Conservation (phyloP, 73 alveolate genomes). For the Effrenium voratum region DNA sequence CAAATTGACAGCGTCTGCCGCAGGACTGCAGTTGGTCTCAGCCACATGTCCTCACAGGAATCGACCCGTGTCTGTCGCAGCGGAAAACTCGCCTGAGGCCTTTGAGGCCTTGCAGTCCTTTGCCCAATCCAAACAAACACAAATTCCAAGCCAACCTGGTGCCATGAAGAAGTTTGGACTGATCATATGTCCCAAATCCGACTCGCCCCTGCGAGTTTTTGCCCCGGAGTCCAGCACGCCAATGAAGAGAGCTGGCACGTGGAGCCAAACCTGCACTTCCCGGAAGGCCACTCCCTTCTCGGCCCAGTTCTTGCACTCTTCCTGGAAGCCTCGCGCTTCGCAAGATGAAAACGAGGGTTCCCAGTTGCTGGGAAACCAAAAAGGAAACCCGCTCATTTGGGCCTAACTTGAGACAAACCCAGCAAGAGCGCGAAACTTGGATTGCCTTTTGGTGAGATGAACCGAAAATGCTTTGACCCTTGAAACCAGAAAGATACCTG, state of each 20-base stretch:
- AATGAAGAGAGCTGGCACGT: slow-evolving; percentile 46
- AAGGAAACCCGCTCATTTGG: too few relatives aligned
- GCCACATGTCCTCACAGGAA: neutral
- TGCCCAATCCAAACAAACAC: too few relatives aligned
- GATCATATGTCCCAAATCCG: too few relatives aligned
- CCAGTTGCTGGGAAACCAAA: neutral
- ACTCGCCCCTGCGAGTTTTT: too few relatives aligned
- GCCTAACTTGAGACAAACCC: too few relatives aligned
- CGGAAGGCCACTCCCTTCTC: slow-evolving; percentile 57
- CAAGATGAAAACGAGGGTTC: too few relatives aligned
- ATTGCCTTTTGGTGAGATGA: neutral
- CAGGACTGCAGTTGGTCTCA: slow-evolving; percentile 17
- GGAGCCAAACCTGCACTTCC: slow-evolving; percentile 40
- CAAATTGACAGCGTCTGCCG: slow-evolving; percentile 45
- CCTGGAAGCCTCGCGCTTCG: slow-evolving; percentile 24
- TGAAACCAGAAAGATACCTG: neutral
- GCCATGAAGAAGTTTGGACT: too few relatives aligned
- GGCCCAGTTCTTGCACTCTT: slow-evolving; percentile 49
- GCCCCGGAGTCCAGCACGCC: slow-evolving; percentile 44
- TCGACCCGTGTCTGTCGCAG: too few relatives aligned
- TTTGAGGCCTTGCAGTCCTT: too few relatives aligned
- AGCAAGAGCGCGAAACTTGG: neutral
- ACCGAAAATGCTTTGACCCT: neutral
- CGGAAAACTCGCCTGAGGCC: too few relatives aligned
- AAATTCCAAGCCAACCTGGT: too few relatives aligned